phyloP scores from a whole-genome alignment of 2,329 filamentous ascomycete species.

The Sarocladiaceae sp. region DNA sequence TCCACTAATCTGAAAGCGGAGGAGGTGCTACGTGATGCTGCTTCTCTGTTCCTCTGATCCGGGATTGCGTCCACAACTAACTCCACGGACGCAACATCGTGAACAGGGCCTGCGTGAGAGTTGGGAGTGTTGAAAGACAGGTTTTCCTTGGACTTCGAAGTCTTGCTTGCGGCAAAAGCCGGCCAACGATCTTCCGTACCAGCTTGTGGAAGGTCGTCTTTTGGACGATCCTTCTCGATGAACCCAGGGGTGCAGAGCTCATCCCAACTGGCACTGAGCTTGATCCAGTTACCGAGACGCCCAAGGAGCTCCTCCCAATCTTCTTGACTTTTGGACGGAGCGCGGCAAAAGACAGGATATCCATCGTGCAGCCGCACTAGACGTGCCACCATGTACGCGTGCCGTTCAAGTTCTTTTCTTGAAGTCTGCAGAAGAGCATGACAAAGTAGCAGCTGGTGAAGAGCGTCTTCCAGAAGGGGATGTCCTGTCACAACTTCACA shows the following conservation, averaged over 20 bases:
- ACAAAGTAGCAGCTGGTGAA: constrained; percentile 71
- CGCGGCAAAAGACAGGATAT: constrained; percentile 72
- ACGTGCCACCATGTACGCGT: constrained; percentile 75
- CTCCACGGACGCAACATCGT: no score
- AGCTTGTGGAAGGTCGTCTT: no score
- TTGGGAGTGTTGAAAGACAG: no score
- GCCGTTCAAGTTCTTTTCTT: constrained; percentile 67
- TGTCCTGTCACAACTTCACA: constrained; percentile 58
- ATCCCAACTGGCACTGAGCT: constrained; percentile 62
- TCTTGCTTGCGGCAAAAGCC: no score
- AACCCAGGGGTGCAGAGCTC: constrained; percentile 55
- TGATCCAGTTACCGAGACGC: constrained; percentile 62
- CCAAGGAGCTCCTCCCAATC: constrained; percentile 77
- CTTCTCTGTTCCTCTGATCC: no score
- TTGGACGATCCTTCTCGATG: no score
- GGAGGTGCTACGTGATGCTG: no score
- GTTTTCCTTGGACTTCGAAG: no score
- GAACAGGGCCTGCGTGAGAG: no score
- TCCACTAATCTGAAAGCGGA: no score
- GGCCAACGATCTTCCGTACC: no score
- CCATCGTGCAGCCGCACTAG: constrained; percentile 69
- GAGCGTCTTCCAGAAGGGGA: constrained; percentile 69
- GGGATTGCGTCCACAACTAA: no score
- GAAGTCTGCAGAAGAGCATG: constrained; percentile 78
- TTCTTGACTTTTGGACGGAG: constrained; percentile 62